phyloP scores from a whole-genome alignment of 768 basidiomycete genomes.

The Podaxis sp. region DNA sequence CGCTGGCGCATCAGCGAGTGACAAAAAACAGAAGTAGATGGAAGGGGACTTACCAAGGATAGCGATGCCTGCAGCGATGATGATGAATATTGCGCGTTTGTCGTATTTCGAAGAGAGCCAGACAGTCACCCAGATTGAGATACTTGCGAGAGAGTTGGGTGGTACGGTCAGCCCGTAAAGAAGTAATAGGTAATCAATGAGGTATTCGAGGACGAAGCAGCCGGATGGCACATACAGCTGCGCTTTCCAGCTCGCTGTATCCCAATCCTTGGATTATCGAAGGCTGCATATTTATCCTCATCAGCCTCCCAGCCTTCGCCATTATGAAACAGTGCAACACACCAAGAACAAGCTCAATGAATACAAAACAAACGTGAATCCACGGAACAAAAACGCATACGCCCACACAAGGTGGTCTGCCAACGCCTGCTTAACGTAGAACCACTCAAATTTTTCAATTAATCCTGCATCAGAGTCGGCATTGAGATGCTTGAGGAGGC shows the following conservation, averaged over 20 bases:
- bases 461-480: slow-evolving; percentile 55
- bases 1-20: neutral
- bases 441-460: slow-evolving; percentile 57
- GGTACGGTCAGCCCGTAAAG: slow-evolving; percentile 52
- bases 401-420: slow-evolving; percentile 60
- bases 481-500: slow-evolving; percentile 49
- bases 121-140: slow-evolving; percentile 50
- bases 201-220: neutral
- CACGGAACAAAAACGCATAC: slow-evolving; percentile 62
- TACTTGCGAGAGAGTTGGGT: slow-evolving; percentile 51
- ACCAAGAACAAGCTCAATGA: slow-evolving; percentile 61
- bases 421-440: slow-evolving; percentile 54
- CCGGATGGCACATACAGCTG: slow-evolving; percentile 42
- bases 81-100: slow-evolving; percentile 52
- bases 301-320: too few species aligned
- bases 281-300: slow-evolving; percentile 34
- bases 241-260: slow-evolving; percentile 58
- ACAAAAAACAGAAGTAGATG: neutral
- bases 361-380: slow-evolving; percentile 58
- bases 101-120: slow-evolving; percentile 51
- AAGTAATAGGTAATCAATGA: neutral
- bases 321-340: slow-evolving; percentile 10
- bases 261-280: slow-evolving; percentile 60
- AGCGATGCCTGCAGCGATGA: slow-evolving; percentile 45
- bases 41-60: slow-evolving; percentile 43